Evolutionary conservation across 306 rosid genomes (phyloP).

Genomic region (cucumber (Cucumis sativus)): DNA sequence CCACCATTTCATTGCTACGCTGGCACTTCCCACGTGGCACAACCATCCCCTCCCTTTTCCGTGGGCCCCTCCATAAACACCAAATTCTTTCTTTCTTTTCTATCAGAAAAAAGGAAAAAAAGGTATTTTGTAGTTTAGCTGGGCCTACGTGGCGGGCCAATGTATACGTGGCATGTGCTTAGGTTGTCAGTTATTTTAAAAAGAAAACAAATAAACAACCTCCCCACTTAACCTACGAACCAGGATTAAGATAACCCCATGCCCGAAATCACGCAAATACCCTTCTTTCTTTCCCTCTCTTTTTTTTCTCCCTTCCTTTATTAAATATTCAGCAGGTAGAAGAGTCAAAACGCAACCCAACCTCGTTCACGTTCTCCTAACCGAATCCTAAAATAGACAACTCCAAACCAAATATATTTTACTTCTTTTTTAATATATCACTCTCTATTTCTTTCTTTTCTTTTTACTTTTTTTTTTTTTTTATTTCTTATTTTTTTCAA

Average conservation of each 20-base stretch:
- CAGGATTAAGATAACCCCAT: neutral
- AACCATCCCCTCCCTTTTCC: neutral
- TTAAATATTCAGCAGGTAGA: neutral
- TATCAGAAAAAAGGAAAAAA: neutral
- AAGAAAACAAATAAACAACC: neutral
- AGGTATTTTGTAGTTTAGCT: slow-evolving; percentile 21
- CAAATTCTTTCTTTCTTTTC: too few relatives aligned
- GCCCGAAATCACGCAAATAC: slow-evolving; percentile 6
- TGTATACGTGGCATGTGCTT: slow-evolving; percentile 30
- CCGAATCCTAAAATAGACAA: slow-evolving; percentile 28
- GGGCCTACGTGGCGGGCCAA: slow-evolving; percentile 28
- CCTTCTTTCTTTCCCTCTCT: neutral
- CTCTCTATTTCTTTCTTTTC: too few relatives aligned
- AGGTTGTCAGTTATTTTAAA: slow-evolving; percentile 11
- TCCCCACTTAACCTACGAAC: neutral
- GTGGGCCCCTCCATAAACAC: neutral
- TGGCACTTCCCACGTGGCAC: slow-evolving; percentile 53
- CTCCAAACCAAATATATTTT: slow-evolving; percentile 4
- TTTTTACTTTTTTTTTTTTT: too few relatives aligned
- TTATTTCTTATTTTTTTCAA: neutral
- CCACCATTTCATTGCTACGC: slow-evolving; percentile 24
- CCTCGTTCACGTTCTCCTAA: slow-evolving; percentile 16
- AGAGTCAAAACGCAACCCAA: slow-evolving; percentile 1
- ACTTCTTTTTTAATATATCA: neutral
- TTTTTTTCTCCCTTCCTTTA: neutral